A percentile compares a stretch with the other conserved stretches of the same genome.
These are phyloP conservation scores for Lenwebbia sp. DNA, from an alignment of 345 rosid species.

Conservation along the genomic window DNA sequence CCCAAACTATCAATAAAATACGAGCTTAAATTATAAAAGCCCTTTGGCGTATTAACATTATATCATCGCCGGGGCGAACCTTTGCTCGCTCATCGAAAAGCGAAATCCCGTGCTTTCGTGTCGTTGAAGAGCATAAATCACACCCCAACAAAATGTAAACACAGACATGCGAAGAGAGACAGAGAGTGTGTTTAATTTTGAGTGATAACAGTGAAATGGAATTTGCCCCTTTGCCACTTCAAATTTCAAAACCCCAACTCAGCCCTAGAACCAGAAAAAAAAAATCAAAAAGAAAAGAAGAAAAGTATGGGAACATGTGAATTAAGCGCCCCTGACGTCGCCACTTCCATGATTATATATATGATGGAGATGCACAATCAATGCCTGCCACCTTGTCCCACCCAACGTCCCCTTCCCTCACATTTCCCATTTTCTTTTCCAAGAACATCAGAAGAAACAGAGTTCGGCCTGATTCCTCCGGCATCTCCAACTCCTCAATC, in stretches of 20 bases:
- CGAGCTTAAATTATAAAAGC: too few species aligned
- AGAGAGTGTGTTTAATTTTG: not conserved
- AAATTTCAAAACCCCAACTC: not conserved
- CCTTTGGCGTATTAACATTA: too few species aligned
- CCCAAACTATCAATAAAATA: too few species aligned
- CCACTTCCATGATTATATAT: not conserved
- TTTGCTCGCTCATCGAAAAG: too few species aligned
- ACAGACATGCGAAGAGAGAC: too few species aligned
- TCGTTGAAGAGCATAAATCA: too few species aligned
- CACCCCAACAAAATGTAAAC: too few species aligned
- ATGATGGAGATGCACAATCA: not conserved
- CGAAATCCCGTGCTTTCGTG: too few species aligned
- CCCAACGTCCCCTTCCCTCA: not conserved
- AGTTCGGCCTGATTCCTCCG: too few species aligned
- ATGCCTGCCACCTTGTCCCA: not conserved
- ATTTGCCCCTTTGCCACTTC: not conserved
- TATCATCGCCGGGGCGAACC: too few species aligned
- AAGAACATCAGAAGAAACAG: not conserved
- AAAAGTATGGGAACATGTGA: not conserved
- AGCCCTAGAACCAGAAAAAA: not conserved
- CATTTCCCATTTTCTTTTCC: not conserved
- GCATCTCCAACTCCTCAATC: not conserved
- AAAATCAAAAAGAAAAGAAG: fast-evolving
- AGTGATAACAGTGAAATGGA: not conserved
- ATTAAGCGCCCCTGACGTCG: not conserved